Percentiles rank a stretch among this genome's conserved stretches.
phyloP scores from a whole-genome alignment of 2,329 filamentous ascomycete species.

The Alternaria incomplexa region DNA sequence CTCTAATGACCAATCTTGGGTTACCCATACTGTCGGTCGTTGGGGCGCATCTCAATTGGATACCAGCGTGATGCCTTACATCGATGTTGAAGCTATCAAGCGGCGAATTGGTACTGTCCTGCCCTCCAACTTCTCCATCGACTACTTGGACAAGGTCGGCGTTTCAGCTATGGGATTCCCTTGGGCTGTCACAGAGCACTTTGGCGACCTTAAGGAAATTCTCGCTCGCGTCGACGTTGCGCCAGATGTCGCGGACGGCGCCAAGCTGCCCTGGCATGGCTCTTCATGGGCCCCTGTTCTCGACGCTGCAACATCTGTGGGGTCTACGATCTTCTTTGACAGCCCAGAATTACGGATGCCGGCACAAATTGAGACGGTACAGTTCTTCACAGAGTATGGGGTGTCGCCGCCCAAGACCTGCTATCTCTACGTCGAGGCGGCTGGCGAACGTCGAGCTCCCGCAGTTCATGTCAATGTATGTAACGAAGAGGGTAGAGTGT shows the following conservation, averaged over 20 bases:
- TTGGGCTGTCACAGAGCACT: slow-evolving; percentile 50
- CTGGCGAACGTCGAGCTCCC: neutral
- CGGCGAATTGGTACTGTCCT: neutral
- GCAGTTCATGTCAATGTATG: neutral
- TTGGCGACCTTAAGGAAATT: slow-evolving; percentile 48
- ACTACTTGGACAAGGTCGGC: slow-evolving; percentile 38
- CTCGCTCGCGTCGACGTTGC: slow-evolving; percentile 47
- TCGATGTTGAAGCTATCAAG: neutral
- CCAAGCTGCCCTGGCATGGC: neutral
- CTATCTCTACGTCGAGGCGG: neutral
- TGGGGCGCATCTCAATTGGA: neutral
- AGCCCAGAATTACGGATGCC: neutral
- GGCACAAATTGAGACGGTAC: neutral
- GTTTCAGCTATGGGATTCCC: slow-evolving; percentile 52
- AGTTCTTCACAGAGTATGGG: neutral
- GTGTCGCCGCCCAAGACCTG: neutral
- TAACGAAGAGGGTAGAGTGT: neutral
- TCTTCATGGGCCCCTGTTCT: neutral
- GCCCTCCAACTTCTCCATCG: slow-evolving; percentile 29
- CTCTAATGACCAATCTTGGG: neutral
- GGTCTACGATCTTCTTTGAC: neutral
- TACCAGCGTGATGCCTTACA: neutral
- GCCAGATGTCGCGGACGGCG: slow-evolving; percentile 30
- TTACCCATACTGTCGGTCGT: neutral
- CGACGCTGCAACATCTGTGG: neutral